Conservation (phyloP, 23 red algal genomes). For the Cyanidium caldarium region DNA sequence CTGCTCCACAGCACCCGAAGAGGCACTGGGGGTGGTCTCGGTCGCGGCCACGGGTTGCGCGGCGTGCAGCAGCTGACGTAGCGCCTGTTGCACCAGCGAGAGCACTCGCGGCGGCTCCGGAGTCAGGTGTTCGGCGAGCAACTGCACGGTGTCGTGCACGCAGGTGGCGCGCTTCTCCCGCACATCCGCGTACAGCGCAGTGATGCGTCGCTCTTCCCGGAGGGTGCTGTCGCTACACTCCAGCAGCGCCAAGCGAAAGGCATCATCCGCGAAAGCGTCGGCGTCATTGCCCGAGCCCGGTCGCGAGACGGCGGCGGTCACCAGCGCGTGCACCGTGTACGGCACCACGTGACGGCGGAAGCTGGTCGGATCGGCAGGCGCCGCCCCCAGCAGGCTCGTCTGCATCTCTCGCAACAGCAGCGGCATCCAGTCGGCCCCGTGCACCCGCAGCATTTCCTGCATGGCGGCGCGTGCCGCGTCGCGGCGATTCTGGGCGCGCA, state of each 20-base stretch:
- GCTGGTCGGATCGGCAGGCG: no score
- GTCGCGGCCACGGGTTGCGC: no score
- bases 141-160: neutral
- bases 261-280: neutral
- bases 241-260: neutral
- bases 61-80: no score
- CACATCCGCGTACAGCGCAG: neutral
- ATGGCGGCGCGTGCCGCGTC: neutral
- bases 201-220: neutral
- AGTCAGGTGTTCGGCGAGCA: no score
- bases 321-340: neutral
- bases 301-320: neutral
- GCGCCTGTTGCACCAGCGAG: no score
- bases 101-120: no score
- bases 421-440: neutral
- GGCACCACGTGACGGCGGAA: neutral
- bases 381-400: no score
- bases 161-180: neutral
- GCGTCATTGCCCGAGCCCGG: neutral
- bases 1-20: no score
- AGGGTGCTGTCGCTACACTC: neutral
- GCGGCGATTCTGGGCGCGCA: neutral
- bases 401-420: neutral
- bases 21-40: no score
- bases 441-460: neutral